Conservation (phyloP, 176 grass and related monocot genomes). For the Poa annua region DNA sequence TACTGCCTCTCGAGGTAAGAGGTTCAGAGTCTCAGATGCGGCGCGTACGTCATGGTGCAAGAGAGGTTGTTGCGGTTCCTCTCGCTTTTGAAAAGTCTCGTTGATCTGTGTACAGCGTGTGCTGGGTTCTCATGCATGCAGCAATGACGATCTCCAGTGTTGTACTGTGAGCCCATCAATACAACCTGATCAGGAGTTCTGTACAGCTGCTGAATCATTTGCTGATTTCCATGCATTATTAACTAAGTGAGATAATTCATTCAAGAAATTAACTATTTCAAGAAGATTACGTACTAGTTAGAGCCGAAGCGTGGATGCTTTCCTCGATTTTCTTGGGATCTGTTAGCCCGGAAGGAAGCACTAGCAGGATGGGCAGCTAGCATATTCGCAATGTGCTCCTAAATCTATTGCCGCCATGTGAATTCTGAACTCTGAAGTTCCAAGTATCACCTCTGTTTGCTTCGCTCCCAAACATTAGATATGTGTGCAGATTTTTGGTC, state of each 20-base stretch:
- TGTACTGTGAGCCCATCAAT: neutral
- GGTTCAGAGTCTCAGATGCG: neutral
- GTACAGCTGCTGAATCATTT: neutral
- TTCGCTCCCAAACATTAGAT: too few species aligned
- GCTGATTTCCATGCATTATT: neutral
- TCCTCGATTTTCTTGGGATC: too few species aligned
- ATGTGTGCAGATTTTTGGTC: neutral
- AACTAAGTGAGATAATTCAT: neutral
- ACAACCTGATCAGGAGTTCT: neutral
- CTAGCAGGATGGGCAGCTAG: too few species aligned
- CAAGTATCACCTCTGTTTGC: neutral
- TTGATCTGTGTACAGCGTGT: neutral
- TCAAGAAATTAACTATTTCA: neutral
- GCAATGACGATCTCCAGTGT: neutral
- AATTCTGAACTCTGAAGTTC: conserved; percentile 1
- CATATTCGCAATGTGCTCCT: too few species aligned
- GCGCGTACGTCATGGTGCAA: neutral
- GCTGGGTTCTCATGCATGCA: conserved; percentile 8
- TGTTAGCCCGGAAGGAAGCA: too few species aligned
- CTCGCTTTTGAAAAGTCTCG: conserved; percentile 31
- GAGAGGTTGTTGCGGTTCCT: conserved; percentile 20
- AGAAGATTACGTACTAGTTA: neutral
- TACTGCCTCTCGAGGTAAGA: neutral
- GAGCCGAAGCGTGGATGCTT: too few species aligned
- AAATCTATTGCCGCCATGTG: neutral